Evolutionary conservation across 768 basidiomycete genomes (phyloP).

Genomic region (Hygrophorus russula): DNA sequence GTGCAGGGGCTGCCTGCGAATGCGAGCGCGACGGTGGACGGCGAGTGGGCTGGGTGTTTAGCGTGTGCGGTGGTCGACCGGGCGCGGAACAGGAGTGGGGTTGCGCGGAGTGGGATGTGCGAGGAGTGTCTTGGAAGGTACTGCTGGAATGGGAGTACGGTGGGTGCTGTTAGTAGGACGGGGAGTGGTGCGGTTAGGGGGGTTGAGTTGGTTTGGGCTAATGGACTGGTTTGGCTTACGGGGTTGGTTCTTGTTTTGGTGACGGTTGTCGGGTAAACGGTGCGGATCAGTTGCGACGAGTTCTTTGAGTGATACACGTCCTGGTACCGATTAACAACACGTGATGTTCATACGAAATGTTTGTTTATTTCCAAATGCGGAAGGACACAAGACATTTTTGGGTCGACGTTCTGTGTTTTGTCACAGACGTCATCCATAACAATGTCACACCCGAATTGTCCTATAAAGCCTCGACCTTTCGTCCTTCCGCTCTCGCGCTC

Average conservation of each 20-base stretch:
- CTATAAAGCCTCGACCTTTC: slow-evolving; percentile 24
- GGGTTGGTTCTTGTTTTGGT: too few relatives aligned
- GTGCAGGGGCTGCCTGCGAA: slow-evolving; percentile 26
- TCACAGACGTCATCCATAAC: slow-evolving; percentile 4
- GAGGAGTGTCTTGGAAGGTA: slow-evolving; percentile 18
- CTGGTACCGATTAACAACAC: too few relatives aligned
- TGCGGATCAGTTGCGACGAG: too few relatives aligned
- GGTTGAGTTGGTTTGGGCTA: not conserved
- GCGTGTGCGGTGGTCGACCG: slow-evolving; percentile 35
- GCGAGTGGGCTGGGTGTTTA: slow-evolving; percentile 42
- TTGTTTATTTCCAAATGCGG: too few relatives aligned
- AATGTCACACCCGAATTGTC: slow-evolving; percentile 7
- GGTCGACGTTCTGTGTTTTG: not conserved
- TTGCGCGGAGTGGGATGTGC: slow-evolving; percentile 17
- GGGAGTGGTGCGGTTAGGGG: not conserved
- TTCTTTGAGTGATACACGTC: too few relatives aligned
- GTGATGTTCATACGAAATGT: too few relatives aligned
- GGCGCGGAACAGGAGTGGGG: slow-evolving; percentile 14
- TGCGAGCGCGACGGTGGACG: slow-evolving; percentile 29
- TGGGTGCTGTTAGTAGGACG: not conserved
- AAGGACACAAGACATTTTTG: not conserved
- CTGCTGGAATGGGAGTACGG: slow-evolving; percentile 13
- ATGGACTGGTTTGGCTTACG: not conserved
- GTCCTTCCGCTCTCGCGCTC: slow-evolving; percentile 20
- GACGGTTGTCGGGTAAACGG: too few relatives aligned